These are phyloP conservation scores for Podaxis sp. DNA, from an alignment of 768 basidiomycete species.

Conservation along the genomic window DNA sequence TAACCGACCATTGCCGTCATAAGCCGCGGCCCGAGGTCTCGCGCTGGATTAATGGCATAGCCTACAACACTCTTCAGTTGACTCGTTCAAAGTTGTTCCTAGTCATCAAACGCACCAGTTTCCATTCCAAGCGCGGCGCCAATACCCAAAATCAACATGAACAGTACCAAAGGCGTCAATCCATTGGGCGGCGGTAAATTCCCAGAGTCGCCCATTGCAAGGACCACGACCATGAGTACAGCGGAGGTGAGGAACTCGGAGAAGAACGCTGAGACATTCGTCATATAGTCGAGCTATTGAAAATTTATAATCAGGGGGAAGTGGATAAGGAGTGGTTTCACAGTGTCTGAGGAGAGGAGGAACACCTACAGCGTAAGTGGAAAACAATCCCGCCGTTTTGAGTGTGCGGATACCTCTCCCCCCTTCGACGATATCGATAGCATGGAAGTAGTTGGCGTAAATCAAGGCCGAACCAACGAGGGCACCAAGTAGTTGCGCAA, in stretches of 20 bases:
- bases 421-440: constrained; percentile 62
- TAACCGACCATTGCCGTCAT: constrained; percentile 75
- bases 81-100: neutral
- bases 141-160: constrained; percentile 56
- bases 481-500: constrained; percentile 58
- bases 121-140: constrained; percentile 56
- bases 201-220: constrained; percentile 48
- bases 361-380: constrained; percentile 52
- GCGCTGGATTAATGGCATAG: constrained; percentile 65
- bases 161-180: constrained; percentile 50
- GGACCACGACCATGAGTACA: constrained; percentile 49
- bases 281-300: constrained; percentile 33
- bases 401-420: constrained; percentile 51
- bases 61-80: constrained; percentile 24
- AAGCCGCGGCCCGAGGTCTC: constrained; percentile 67
- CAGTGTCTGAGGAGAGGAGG: neutral
- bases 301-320: neutral
- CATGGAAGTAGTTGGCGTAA: constrained; percentile 65
- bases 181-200: constrained; percentile 46
- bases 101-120: constrained; percentile 34
- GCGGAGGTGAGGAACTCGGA: constrained; percentile 52
- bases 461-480: constrained; percentile 51
- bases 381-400: constrained; percentile 52
- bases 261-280: constrained; percentile 36
- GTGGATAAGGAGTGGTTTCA: neutral